phyloP scores from a whole-genome alignment of 2,329 filamentous ascomycete species.

The Achaetomium macrosporum region DNA sequence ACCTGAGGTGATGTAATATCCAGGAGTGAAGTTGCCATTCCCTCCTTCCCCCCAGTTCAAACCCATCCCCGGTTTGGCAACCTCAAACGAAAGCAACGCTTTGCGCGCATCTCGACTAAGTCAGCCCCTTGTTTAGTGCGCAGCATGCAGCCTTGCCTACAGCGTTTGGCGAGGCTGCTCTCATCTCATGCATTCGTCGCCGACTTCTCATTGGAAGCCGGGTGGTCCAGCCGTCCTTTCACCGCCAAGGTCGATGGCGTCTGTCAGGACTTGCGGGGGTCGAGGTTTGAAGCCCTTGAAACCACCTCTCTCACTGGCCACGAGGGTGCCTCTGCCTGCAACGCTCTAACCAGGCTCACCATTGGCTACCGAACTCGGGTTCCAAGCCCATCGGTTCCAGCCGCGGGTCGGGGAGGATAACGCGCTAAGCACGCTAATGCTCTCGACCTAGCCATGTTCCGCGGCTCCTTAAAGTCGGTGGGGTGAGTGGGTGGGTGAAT shows the following conservation, averaged over 20 bases:
- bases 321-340: constrained; percentile 1
- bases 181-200: neutral
- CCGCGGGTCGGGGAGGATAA: neutral
- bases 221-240: neutral
- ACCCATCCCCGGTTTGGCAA: neutral
- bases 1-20: too few relatives aligned
- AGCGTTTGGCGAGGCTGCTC: constrained; percentile 5
- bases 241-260: neutral
- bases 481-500: constrained; percentile 3
- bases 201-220: neutral
- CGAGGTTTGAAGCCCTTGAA: neutral
- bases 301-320: neutral
- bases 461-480: neutral
- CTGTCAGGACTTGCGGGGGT: neutral
- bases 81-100: neutral
- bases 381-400: constrained; percentile 7
- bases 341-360: neutral
- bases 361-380: constrained; percentile 8
- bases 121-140: neutral
- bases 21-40: too few relatives aligned
- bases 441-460: neutral
- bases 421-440: neutral
- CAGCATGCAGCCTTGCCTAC: constrained; percentile 2
- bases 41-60: neutral
- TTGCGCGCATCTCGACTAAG: neutral